Conservation (phyloP, 2,329 filamentous ascomycete species). For the Beauveria pseudobassiana region DNA sequence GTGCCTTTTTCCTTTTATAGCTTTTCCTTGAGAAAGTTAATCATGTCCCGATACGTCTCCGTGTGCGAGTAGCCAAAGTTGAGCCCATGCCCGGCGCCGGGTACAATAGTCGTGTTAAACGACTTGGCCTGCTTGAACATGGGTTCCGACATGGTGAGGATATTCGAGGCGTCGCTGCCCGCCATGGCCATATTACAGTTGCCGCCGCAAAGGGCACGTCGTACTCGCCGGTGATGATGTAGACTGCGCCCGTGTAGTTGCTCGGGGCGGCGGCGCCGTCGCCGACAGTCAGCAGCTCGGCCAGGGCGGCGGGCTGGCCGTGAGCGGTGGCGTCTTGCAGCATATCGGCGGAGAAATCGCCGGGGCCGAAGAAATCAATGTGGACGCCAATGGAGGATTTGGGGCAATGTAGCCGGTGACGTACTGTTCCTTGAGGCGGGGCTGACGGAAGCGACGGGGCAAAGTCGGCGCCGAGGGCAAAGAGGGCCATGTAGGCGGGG, state of each 20-base stretch:
- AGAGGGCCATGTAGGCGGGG: slow-evolving; percentile 33
- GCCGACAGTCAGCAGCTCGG: slow-evolving; percentile 51
- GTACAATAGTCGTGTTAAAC: slow-evolving; percentile 48
- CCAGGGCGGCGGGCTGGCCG: slow-evolving; percentile 50
- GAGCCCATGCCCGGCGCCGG: slow-evolving; percentile 42
- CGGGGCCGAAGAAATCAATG: slow-evolving; percentile 44
- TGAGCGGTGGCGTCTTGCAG: slow-evolving; percentile 36
- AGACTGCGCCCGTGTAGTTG: slow-evolving; percentile 44
- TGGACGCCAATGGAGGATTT: slow-evolving; percentile 41
- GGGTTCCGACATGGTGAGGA: slow-evolving; percentile 34
- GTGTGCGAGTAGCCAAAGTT: slow-evolving; percentile 36
- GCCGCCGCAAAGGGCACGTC: slow-evolving; percentile 53
- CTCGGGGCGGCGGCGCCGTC: slow-evolving; percentile 26
- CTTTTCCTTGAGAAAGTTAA: slow-evolving; percentile 27
- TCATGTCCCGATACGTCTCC: slow-evolving; percentile 27
- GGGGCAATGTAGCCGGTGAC: slow-evolving; percentile 45
- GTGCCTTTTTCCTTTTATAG: slow-evolving; percentile 4
- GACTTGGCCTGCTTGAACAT: slow-evolving; percentile 37
- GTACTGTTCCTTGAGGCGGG: slow-evolving; percentile 19
- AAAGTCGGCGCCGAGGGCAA: slow-evolving; percentile 39
- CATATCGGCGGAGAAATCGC: slow-evolving; percentile 47
- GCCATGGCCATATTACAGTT: slow-evolving; percentile 43
- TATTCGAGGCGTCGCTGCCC: slow-evolving; percentile 25
- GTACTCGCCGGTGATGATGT: slow-evolving; percentile 46
- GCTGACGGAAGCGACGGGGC: slow-evolving; percentile 31